Evolutionary conservation across 352 stramenopile species (phyloP), one percentile per base, ranked within the genome.

Genomic region (Globisporangium ultimum): DNA sequence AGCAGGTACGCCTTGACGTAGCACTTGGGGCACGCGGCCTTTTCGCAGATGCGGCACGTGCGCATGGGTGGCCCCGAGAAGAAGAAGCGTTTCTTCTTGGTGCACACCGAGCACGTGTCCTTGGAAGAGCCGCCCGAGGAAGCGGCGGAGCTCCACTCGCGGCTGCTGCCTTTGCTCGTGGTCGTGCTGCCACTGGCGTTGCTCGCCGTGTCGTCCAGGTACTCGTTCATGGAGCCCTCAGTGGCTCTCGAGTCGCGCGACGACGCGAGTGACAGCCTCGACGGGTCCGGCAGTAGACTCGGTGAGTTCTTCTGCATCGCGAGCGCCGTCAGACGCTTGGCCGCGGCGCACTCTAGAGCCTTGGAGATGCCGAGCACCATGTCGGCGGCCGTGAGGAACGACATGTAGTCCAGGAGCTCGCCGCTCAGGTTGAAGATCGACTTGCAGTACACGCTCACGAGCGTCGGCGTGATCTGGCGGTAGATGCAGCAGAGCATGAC

Each of bases 1-100:
- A 89, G 68, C 11, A 87, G 36, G 5, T 47, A 53, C 3, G 65
- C 68, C 28, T 79, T 86, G 15, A 83, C 66, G 18, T 74, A 61
- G 64, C 74, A 89, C 63, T 87, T 87, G 57, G 61, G 68, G 58
- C 79, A 89, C 14, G 73, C 63, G 0, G 55, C 51, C 15, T 62
- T 65, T 0, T 55, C 57, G 56, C 75, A 88, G 2, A 88, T 67
- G 0, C 65, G 67, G 45, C 78, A 88, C 0, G 52, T 71, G 34
- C 69, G 70, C 13, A 64, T 49, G 0, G 24, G 46, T 53, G 76
- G 24, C 55, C 63, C 28, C 67, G 40, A 45, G 20, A 54, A 10
- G 38, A 53, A 53, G 14, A 54, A 55, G 14, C 55, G 47, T 21
- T 54, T 61, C 36, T 54, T 61, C 55, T 61, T 61, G 20, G 13